A percentile compares a stretch with the other conserved stretches of the same genome.
Conservation (phyloP, 306 rosid species). For the Parietaria judaica region DNA sequence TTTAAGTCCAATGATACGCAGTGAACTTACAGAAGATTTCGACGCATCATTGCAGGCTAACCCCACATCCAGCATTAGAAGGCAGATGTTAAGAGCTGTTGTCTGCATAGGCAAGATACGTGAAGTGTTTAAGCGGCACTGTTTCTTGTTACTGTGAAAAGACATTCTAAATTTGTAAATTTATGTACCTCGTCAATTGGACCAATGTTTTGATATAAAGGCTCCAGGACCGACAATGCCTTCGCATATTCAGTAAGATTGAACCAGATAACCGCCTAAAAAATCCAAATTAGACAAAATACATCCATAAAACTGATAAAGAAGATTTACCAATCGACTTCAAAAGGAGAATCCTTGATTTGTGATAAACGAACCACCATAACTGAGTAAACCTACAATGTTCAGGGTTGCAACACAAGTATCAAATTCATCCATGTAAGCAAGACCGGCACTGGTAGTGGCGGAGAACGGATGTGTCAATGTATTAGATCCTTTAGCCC, state of each 20-base stretch:
- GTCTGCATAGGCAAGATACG: conserved; percentile 42
- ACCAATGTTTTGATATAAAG: conserved; percentile 87
- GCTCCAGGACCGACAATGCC: conserved; percentile 76
- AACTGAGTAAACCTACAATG: conserved; percentile 23
- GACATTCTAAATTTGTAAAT: conserved; percentile 16
- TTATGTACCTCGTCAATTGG: conserved; percentile 77
- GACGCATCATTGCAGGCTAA: conserved; percentile 86
- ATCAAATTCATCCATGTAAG: conserved; percentile 74
- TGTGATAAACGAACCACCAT: conserved; percentile 1
- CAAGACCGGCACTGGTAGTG: conserved; percentile 31
- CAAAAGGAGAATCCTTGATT: background rate
- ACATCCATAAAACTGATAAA: conserved; percentile 6
- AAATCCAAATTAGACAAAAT: conserved; percentile 6
- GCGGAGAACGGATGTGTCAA: conserved; percentile 39
- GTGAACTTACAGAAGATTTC: conserved; percentile 85
- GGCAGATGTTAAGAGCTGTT: conserved; percentile 83
- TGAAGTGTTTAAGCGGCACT: conserved; percentile 22
- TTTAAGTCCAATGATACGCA: conserved; percentile 4
- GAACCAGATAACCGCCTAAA: conserved; percentile 89
- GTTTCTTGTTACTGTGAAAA: conserved; percentile 2
- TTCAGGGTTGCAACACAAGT: conserved; percentile 48
- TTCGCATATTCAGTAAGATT: conserved; percentile 77
- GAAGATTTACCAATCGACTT: background rate
- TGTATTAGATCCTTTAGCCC: conserved; percentile 57
- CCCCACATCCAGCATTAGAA: conserved; percentile 91